Percentiles rank a stretch among this genome's conserved stretches.
Evolutionary conservation across 176 grass and related monocot genomes (phyloP).

Genomic region (Hordeum vulgare): MorexV3_pseudomolecules_assembly NC_058519.1:509830333-509830832

Average conservation of each 20-base stretch:
- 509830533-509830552: background rate
- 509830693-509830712: too few species aligned
- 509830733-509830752: too few species aligned
- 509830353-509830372: constrained; percentile 25
- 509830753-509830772: too few species aligned
- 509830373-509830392: background rate
- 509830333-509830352: constrained; percentile 18
- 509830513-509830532: constrained; percentile 13
- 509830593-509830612: background rate
- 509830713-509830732: too few species aligned
- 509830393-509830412: background rate
- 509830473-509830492: constrained; percentile 12
- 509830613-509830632: background rate
- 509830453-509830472: constrained; percentile 2
- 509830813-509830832: too few species aligned
- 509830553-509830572: background rate
- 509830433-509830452: constrained; percentile 37
- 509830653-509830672: too few species aligned
- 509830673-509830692: too few species aligned
- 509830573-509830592: background rate
- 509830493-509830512: background rate
- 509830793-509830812: too few species aligned
- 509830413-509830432: constrained; percentile 11
- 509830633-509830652: background rate
- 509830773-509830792: too few species aligned